phyloP scores from a whole-genome alignment of 2,329 filamentous ascomycete species.

The Drechslera avenae region DNA sequence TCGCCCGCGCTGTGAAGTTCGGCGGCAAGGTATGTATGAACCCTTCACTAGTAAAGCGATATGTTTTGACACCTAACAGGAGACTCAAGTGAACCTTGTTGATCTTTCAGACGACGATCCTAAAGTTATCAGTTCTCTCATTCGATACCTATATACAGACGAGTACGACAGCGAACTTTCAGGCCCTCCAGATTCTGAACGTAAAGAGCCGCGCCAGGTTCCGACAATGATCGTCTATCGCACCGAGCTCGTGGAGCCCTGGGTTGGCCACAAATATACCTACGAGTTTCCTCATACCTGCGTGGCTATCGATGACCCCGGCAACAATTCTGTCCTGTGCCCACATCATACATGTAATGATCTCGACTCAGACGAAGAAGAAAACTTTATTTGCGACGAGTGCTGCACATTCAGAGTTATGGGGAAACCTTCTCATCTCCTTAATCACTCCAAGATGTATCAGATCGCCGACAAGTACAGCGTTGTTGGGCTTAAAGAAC shows the following conservation, averaged over 20 bases:
- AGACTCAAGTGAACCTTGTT: neutral
- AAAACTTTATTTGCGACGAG: neutral
- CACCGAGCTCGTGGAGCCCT: too few species aligned
- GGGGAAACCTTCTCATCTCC: neutral
- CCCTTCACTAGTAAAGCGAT: neutral
- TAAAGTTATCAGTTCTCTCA: neutral
- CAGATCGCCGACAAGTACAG: constrained; percentile 20
- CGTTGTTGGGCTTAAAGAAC: neutral
- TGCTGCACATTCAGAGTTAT: neutral
- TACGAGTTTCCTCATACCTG: neutral
- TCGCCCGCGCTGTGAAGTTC: neutral
- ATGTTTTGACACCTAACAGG: neutral
- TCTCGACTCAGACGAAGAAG: neutral
- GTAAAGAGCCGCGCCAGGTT: too few species aligned
- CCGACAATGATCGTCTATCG: too few species aligned
- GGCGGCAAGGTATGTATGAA: neutral
- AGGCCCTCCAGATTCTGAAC: neutral
- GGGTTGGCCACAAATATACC: too few species aligned
- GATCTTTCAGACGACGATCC: neutral
- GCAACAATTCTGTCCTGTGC: neutral
- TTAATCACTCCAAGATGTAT: constrained; percentile 17
- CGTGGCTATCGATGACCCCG: too few species aligned
- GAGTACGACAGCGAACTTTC: neutral
- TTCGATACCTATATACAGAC: neutral
- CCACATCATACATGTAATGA: neutral